Evolutionary conservation across 2,329 filamentous ascomycete genomes (phyloP), one percentile per base, ranked within the genome.

Genomic region (Cladosporium velox): DNA sequence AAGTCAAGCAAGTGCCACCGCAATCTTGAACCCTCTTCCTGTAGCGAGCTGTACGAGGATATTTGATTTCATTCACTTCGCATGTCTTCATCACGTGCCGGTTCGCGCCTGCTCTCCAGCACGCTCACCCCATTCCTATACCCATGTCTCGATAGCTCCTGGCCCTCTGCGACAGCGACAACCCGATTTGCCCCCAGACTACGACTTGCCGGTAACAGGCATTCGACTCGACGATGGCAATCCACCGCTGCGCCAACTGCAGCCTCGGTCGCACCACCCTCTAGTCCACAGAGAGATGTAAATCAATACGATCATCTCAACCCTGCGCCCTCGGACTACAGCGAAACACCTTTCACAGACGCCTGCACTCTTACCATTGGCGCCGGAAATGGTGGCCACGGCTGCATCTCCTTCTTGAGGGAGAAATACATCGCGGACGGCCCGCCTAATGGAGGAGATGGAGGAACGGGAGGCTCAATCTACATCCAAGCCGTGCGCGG

Each of bases 401-500:
- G 95, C 69, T 99, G 95, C 75, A 92, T 98, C 60, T 95, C 95
- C 0, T 99, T 98, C 76, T 81, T 96, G 52, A 90, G 94, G 24
- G 95, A 99, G 74, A 94, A 94, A 69, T 98, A 91, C 78, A 84
- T 97, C 34, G 87, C 89, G 54, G 89, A 96, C 70, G 95, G 95
- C 0, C 95, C 95, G 12, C 88, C 95, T 11, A 98, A 99, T 77
- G 95, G 95, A 59, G 95, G 95, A 67, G 93, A 99, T 76, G 95
- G 95, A 51, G 95, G 95, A 4, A 90, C 88, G 65, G 95, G 95
- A 68, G 95, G 95, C 47, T 96, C 91, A 73, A 84, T 99, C 70
- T 98, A 96, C 77, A 96, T 99, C 66, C 94, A 98, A 79, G 93
- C 95, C 8, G 88, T 96, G 1, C 88, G 91, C 64, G 92, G 93